Percentiles rank a stretch among this genome's conserved stretches.
phyloP scores from a whole-genome alignment of 306 rosid species.

The Oemleria cerasiformis region DNA sequence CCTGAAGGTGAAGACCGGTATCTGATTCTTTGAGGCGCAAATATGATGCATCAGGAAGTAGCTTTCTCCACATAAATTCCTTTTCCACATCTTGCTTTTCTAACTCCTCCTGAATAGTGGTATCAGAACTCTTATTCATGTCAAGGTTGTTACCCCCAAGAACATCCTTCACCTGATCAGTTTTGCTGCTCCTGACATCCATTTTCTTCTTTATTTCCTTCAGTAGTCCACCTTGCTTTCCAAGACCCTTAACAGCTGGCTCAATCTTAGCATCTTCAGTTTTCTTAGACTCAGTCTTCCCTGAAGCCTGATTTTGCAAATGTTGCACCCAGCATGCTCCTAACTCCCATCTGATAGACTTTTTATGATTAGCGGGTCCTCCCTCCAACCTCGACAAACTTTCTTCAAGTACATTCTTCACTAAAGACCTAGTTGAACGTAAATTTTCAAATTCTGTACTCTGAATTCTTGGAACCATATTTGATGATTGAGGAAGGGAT shows the following conservation, averaged over 20 bases:
- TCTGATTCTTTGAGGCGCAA: conserved; percentile 89
- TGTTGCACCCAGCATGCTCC: conserved; percentile 99
- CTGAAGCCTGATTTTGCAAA: conserved; percentile 80
- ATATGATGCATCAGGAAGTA: conserved; percentile 81
- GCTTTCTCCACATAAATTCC: conserved; percentile 69
- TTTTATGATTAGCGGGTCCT: conserved; percentile 45
- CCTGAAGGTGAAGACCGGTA: conserved; percentile 88
- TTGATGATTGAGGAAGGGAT: conserved; percentile 50
- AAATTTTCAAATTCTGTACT: conserved; percentile 51
- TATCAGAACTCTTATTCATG: conserved; percentile 44
- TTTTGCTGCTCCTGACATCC: conserved; percentile 54
- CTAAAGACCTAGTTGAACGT: conserved; percentile 48
- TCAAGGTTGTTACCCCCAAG: conserved; percentile 35
- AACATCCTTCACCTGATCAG: conserved; percentile 60
- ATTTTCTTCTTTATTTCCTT: conserved; percentile 90
- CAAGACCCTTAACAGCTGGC: conserved; percentile 93
- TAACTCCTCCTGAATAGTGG: conserved; percentile 47
- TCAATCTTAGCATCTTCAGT: conserved; percentile 71
- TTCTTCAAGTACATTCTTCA: conserved; percentile 66
- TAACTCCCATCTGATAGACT: conserved; percentile 95
- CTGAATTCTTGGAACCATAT: conserved; percentile 42
- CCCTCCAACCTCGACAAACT: conserved; percentile 73
- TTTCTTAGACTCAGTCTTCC: conserved; percentile 69
- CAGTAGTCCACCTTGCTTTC: conserved; percentile 89
- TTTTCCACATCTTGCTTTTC: conserved; percentile 64